Evolutionary conservation across 208 protist genomes (phyloP).

Genomic region (Wallacemonas sp.): DNA sequence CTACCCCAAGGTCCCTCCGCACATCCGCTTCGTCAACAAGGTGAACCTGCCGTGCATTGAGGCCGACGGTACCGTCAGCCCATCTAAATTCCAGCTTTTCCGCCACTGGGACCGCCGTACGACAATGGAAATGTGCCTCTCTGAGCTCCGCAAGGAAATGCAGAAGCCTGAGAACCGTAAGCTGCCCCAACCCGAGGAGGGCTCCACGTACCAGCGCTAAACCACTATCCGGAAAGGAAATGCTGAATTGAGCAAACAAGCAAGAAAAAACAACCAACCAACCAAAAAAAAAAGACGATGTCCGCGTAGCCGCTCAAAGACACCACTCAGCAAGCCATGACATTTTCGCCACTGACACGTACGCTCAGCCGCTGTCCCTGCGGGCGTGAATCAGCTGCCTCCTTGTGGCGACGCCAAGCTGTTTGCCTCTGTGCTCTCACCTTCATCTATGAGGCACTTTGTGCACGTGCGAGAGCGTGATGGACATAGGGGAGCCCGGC

Average conservation of each 20-base stretch:
- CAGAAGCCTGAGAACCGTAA: slow-evolving; percentile 74
- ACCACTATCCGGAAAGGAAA: neutral
- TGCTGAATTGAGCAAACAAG: neutral
- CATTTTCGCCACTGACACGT: slow-evolving; percentile 6
- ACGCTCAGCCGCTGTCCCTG: too few species aligned
- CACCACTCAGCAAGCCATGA: neutral
- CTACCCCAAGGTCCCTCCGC: slow-evolving; percentile 83
- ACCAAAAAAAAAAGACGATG: neutral
- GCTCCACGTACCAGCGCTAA: slow-evolving; percentile 46
- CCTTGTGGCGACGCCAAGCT: too few species aligned
- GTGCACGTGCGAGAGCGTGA: too few species aligned
- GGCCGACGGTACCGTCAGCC: slow-evolving; percentile 74
- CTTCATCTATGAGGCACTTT: too few species aligned
- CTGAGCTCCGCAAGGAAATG: slow-evolving; percentile 87
- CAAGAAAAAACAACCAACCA: neutral
- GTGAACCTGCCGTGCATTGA: slow-evolving; percentile 89
- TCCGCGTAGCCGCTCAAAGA: too few species aligned
- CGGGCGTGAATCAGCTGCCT: too few species aligned
- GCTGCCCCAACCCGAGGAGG: slow-evolving; percentile 83
- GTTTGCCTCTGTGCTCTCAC: too few species aligned
- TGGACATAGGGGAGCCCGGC: too few species aligned
- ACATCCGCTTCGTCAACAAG: slow-evolving; percentile 80
- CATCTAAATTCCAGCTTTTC: slow-evolving; percentile 68
- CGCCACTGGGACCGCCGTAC: slow-evolving; percentile 73
- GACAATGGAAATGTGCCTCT: slow-evolving; percentile 90